phyloP scores from a whole-genome alignment of 164 flowering plant genomes.

The Piper longum region DNA sequence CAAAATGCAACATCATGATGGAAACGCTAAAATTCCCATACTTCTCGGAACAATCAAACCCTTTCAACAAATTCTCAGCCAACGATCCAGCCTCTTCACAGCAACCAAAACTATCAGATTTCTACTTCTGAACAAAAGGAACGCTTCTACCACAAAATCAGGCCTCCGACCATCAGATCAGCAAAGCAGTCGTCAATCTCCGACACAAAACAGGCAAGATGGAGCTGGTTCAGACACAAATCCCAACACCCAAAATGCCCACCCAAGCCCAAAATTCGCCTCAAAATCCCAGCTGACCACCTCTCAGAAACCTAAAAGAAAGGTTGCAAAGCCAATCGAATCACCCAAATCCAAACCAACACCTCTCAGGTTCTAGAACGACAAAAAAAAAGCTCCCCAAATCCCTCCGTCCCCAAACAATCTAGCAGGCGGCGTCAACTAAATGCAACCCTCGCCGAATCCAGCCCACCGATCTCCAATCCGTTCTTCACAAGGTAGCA shows the following conservation, averaged over 20 bases:
- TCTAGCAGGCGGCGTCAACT: too few relatives aligned
- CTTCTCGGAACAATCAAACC: neutral
- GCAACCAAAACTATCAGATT: neutral
- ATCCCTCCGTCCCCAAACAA: too few relatives aligned
- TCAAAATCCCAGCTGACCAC: neutral
- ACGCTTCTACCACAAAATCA: too few relatives aligned
- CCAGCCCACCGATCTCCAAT: too few relatives aligned
- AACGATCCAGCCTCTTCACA: neutral
- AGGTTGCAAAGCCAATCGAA: neutral
- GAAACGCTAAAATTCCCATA: neutral
- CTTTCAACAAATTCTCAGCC: neutral
- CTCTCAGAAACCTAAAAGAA: neutral
- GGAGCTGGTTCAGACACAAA: neutral
- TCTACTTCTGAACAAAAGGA: neutral
- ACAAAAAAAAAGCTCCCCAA: too few relatives aligned
- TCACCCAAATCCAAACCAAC: neutral
- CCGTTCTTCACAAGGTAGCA: too few relatives aligned
- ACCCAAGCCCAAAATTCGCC: neutral
- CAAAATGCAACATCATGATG: neutral
- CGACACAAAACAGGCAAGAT: neutral
- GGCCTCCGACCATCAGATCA: neutral
- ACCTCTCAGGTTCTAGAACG: too few relatives aligned
- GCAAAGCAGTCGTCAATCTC: neutral
- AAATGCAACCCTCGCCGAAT: too few relatives aligned
- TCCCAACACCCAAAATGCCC: neutral